phyloP scores from a whole-genome alignment of 192 early-diverging fungal species.

The Dispira simplex region DNA sequence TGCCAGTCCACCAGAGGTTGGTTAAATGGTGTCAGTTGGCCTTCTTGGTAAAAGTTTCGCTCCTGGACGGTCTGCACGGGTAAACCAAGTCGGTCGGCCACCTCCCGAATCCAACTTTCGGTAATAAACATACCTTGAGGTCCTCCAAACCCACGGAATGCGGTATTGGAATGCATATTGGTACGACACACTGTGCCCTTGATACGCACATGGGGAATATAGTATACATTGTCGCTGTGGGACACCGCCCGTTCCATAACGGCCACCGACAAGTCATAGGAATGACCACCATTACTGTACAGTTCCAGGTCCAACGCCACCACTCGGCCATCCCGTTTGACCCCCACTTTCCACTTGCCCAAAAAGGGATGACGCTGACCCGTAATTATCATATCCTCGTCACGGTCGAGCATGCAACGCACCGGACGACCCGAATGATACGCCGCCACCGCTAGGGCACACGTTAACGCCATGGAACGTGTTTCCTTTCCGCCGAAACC shows the following conservation, averaged over 20 bases:
- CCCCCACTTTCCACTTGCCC: slow-evolving; percentile 60
- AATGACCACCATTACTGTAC: slow-evolving; percentile 49
- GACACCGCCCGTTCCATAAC: slow-evolving; percentile 61
- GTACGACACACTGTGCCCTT: slow-evolving; percentile 61
- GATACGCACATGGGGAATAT: slow-evolving; percentile 48
- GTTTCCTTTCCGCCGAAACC: slow-evolving; percentile 75
- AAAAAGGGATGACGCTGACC: slow-evolving; percentile 71
- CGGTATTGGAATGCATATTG: slow-evolving; percentile 74
- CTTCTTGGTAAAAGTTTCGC: slow-evolving; percentile 54
- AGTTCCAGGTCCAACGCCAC: slow-evolving; percentile 40
- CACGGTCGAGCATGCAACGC: slow-evolving; percentile 62
- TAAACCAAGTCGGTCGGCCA: slow-evolving; percentile 52
- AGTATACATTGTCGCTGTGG: slow-evolving; percentile 70
- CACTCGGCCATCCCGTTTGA: slow-evolving; percentile 47
- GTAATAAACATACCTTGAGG: slow-evolving; percentile 74
- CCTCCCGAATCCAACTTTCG: slow-evolving; percentile 61
- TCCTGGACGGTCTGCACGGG: slow-evolving; percentile 43
- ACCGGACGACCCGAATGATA: slow-evolving; percentile 48
- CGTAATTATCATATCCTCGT: slow-evolving; percentile 66
- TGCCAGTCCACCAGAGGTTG: slow-evolving; percentile 55
- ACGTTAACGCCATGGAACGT: slow-evolving; percentile 44
- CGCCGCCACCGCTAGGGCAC: slow-evolving; percentile 51
- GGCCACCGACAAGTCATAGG: slow-evolving; percentile 40
- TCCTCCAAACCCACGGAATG: slow-evolving; percentile 75
- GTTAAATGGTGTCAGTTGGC: slow-evolving; percentile 54